Evolutionary conservation across 1,139 yeast genomes (phyloP).

Genomic region (Hemisphaericaspora xylofermentans): DNA sequence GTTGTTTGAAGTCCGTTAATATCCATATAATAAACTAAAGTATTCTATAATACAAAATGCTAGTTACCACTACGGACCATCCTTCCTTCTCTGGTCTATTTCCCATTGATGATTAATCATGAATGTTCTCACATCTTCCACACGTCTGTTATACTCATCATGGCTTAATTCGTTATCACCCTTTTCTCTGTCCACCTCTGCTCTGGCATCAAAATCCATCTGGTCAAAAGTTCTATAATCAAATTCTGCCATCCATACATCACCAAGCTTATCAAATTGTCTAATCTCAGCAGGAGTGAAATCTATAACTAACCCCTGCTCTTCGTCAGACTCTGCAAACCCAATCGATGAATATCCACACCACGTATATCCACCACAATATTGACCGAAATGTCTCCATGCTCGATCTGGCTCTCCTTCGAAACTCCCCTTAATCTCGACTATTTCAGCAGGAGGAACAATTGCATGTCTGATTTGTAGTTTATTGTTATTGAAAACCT

Average conservation of each 20-base stretch:
- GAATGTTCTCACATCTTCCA: not conserved
- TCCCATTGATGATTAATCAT: not conserved
- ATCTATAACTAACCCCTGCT: conserved; percentile 22
- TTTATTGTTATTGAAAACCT: conserved; percentile 24
- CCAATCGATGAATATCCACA: conserved; percentile 41
- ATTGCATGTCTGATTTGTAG: conserved; percentile 27
- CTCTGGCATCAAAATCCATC: not conserved
- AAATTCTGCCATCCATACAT: conserved; percentile 25
- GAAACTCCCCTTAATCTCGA: conserved; percentile 12
- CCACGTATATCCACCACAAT: conserved; percentile 39
- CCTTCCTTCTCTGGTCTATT: not conserved
- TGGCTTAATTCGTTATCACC: not conserved
- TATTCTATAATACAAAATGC: too few relatives aligned
- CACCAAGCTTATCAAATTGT: conserved; percentile 24
- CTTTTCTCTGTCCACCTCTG: not conserved
- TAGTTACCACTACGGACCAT: not conserved
- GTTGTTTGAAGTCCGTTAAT: too few relatives aligned
- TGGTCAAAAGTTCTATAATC: conserved; percentile 2
- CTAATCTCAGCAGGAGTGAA: conserved; percentile 23
- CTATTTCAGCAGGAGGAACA: conserved; percentile 33
- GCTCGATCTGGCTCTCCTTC: conserved; percentile 30
- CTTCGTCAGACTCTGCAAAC: conserved; percentile 14
- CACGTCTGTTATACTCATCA: not conserved
- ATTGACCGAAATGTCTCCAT: conserved; percentile 30
- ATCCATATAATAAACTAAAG: too few relatives aligned